Conservation (phyloP, 257 asterid genomes). For the Ophiorrhiza pumila region DNA sequence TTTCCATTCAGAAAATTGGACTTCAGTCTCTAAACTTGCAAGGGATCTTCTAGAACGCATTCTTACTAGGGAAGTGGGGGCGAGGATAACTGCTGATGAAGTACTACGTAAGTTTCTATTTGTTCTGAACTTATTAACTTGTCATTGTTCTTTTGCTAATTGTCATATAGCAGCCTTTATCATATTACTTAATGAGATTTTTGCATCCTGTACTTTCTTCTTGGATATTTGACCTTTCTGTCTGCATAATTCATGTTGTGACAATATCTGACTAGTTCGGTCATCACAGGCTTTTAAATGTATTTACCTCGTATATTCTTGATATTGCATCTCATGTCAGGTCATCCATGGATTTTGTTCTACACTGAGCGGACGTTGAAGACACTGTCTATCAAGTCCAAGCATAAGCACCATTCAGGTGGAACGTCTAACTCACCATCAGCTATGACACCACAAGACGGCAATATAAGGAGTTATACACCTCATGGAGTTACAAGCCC, state of each 20-base stretch:
- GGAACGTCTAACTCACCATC: constrained; percentile 21
- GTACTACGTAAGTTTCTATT: constrained; percentile 35
- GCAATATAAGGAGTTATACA: constrained; percentile 1
- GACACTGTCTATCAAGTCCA: constrained; percentile 29
- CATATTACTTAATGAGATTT: background rate
- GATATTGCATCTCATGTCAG: constrained; percentile 22
- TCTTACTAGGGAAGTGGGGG: constrained; percentile 36
- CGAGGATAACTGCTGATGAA: constrained; percentile 49
- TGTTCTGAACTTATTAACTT: background rate
- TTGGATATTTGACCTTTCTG: background rate
- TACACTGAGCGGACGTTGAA: constrained; percentile 37
- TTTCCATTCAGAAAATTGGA: constrained; percentile 41
- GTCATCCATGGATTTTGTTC: constrained; percentile 51
- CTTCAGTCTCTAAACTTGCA: constrained; percentile 45
- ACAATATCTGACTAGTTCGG: background rate
- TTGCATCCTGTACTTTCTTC: background rate
- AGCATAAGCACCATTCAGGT: constrained; percentile 27
- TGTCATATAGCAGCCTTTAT: background rate
- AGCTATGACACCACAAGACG: constrained; percentile 22
- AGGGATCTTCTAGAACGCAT: constrained; percentile 46
- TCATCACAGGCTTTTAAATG: background rate
- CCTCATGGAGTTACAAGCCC: background rate
- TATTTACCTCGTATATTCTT: background rate
- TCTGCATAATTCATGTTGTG: background rate
- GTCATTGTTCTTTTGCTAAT: background rate